Evolutionary conservation across 805 yeast species (phyloP).

Genomic region (Candida gorgasii): DNA sequence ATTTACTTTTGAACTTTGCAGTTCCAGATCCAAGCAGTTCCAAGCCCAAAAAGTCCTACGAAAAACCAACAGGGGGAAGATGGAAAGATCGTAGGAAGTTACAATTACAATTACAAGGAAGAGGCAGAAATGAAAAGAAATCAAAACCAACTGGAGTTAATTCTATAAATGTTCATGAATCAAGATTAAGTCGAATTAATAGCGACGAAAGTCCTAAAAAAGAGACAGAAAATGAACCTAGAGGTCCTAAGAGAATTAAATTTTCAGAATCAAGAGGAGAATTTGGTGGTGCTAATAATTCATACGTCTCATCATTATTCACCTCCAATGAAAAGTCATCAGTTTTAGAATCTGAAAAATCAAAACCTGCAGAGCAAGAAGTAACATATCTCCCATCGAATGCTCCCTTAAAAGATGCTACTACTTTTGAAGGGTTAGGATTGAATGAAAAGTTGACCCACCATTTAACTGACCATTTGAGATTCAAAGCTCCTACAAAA

Average conservation of each 20-base stretch:
- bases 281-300: constrained; percentile 54
- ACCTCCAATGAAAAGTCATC: constrained; percentile 49
- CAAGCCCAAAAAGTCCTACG: constrained; percentile 21
- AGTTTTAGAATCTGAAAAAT: constrained; percentile 52
- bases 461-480: constrained; percentile 58
- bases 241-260: constrained; percentile 30
- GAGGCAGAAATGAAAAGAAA: constrained; percentile 27
- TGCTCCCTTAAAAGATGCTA: constrained; percentile 76
- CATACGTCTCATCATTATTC: constrained; percentile 85
- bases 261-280: constrained; percentile 52
- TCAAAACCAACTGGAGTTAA: constrained; percentile 34
- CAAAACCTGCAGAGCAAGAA: constrained; percentile 27
- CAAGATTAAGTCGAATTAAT: constrained; percentile 10
- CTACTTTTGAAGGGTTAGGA: constrained; percentile 73
- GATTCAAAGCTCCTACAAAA: constrained; percentile 71
- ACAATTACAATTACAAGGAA: constrained; percentile 51
- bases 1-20: constrained; percentile 73
- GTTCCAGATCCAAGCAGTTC: constrained; percentile 33
- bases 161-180: constrained; percentile 21
- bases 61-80: constrained; percentile 65
- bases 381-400: constrained; percentile 62
- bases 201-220: too few relatives aligned
- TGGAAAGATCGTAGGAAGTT: constrained; percentile 80
- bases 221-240: background rate
- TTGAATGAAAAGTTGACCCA: constrained; percentile 52